These are phyloP conservation scores for Phytopythium aichiense DNA, from an alignment of 352 stramenopile species.

Conservation along the genomic window DNA sequence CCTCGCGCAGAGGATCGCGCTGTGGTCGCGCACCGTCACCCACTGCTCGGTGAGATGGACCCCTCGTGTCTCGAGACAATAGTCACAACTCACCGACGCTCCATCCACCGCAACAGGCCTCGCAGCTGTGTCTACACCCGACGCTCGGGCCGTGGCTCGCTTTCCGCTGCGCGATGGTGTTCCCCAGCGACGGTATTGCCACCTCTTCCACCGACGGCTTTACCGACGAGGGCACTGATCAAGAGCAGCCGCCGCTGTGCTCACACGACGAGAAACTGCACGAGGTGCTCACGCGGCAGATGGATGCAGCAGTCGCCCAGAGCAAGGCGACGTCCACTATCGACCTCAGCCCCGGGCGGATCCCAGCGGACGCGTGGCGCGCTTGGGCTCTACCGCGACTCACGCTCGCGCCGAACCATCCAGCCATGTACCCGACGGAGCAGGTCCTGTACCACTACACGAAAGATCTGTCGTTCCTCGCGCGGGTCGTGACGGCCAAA, in stretches of 20 bases:
- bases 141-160: constrained; percentile 62
- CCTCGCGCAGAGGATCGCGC: constrained; percentile 63
- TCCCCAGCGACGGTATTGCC: constrained; percentile 25
- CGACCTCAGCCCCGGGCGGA: constrained; percentile 13
- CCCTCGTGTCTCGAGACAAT: neutral
- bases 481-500: constrained; percentile 28
- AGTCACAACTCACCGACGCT: neutral
- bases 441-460: constrained; percentile 77
- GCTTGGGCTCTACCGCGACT: constrained; percentile 55
- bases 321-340: constrained; percentile 16
- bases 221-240: constrained; percentile 2
- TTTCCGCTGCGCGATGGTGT: constrained; percentile 58
- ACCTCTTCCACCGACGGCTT: neutral
- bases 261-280: constrained; percentile 39
- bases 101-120: constrained; percentile 21
- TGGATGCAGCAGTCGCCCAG: constrained; percentile 42
- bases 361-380: constrained; percentile 46
- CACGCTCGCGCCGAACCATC: constrained; percentile 50
- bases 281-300: constrained; percentile 29
- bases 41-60: constrained; percentile 31
- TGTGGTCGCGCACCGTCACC: constrained; percentile 38
- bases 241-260: constrained; percentile 26
- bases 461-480: constrained; percentile 48
- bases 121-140: constrained; percentile 63
- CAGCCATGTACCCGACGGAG: constrained; percentile 53